Evolutionary conservation across 805 yeast genomes (phyloP), one percentile per base, ranked within the genome.

Genomic region (Komagataella ulmi): DNA sequence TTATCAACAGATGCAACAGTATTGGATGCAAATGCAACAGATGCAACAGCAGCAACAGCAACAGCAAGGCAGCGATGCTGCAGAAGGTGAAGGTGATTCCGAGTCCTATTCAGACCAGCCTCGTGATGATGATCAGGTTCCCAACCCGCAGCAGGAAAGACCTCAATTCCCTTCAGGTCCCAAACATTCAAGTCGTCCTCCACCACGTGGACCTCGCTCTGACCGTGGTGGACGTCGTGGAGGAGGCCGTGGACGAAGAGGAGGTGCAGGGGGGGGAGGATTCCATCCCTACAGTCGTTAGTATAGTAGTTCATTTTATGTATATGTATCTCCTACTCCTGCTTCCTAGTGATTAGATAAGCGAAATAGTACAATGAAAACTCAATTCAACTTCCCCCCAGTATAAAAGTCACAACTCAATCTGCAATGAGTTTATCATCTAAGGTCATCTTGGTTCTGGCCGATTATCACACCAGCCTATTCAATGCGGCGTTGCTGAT

Each of bases 11-110:
- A 74, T 79, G 78, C 80, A 76, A 61, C 50, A 49, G 57, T 77
- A 77, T 56, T 81, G 85, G 84, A 74, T 74, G 59, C 77, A 77
- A 71, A 70, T 74, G 62, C 84, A 80, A 59, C 80, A 75, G 58
- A 77, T 75, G 67, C 76, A 70, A 59, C 55, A 62, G 51, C 61
- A 63, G 68, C 66, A 63, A 53, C 67, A 61, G 53, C 65, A 59
- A 51, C 60, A 55, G 51, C 58, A 56, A 52, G 49, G 45, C 19
- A 45, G 43, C 24, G 50, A 30, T 50, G 48, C 40, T 30, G 44
- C 24, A 7, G 30, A 45, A 23, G 46, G 49, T 24, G 30, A 44
- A 10, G 49, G 50, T 19, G 45, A 49, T 45, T 44, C 45, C 46
- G 49, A 54, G 50, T 53, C 50, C 24, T 47, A 53, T 40, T 56